These are phyloP conservation scores for Ogataea nonfermentans DNA, from an alignment of 805 yeast species.

Conservation along the genomic window DNA sequence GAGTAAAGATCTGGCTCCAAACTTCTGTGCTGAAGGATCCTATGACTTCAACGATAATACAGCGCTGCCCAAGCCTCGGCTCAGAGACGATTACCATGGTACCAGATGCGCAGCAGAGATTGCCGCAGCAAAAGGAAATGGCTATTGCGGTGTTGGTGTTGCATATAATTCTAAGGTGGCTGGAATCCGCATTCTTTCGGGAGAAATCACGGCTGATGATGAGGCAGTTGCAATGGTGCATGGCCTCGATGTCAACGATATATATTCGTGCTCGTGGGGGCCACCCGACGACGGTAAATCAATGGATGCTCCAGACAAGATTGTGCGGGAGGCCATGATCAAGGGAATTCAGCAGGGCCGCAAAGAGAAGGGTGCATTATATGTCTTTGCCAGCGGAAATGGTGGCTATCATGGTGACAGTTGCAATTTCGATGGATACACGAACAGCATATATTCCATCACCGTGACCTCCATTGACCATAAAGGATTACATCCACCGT, in stretches of 20 bases:
- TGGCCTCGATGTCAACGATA: conserved; percentile 81
- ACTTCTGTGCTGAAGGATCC: conserved; percentile 76
- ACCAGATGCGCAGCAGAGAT: conserved; percentile 98
- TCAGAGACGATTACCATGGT: conserved; percentile 87
- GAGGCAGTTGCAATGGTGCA: conserved; percentile 88
- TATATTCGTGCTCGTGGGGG: conserved; percentile 98
- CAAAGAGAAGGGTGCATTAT: conserved; percentile 74
- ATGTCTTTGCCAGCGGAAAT: conserved; percentile 95
- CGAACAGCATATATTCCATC: conserved; percentile 90
- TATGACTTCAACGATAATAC: conserved; percentile 88
- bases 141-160: conserved; percentile 94
- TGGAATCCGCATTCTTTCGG: conserved; percentile 87
- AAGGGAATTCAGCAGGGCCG: conserved; percentile 85
- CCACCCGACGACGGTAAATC: conserved; percentile 91
- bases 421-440: conserved; percentile 96
- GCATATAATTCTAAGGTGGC: conserved; percentile 84
- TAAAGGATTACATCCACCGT: conserved; percentile 80
- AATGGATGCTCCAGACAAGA: conserved; percentile 76
- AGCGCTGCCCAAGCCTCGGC: conserved; percentile 73
- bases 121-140: conserved; percentile 80
- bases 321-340: conserved; percentile 80
- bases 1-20: conserved; percentile 65
- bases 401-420: conserved; percentile 83
- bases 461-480: conserved; percentile 94
- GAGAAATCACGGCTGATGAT: conserved; percentile 74